A percentile compares a stretch with the other conserved stretches of the same genome.
phyloP scores from a whole-genome alignment of 139 green algal genomes.

The Closterium sp. region DNA sequence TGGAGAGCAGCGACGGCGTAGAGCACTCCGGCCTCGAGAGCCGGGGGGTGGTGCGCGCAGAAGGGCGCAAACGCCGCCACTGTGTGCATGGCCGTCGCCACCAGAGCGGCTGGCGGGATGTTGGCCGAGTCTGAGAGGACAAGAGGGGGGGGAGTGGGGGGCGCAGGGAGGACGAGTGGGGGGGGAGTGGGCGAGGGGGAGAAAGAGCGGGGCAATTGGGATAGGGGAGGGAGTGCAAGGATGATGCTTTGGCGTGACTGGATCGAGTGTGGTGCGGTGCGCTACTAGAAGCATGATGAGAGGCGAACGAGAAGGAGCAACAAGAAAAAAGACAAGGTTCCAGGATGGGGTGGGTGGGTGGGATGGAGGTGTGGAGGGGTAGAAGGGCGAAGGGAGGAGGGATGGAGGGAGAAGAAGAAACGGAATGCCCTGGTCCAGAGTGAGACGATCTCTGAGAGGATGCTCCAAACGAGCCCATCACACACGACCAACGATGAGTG shows the following conservation, averaged over 20 bases:
- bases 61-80: constrained; percentile 23
- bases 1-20: constrained; percentile 24
- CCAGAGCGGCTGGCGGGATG: not conserved
- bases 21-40: constrained; percentile 25
- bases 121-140: not conserved
- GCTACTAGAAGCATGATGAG: no score
- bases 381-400: no score
- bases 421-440: no score
- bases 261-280: not conserved
- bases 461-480: not conserved
- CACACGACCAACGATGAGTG: not conserved
- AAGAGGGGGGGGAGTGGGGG: not conserved
- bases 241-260: not conserved
- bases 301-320: not conserved
- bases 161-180: not conserved
- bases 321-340: not conserved
- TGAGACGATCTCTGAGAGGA: no score
- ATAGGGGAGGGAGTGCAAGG: not conserved
- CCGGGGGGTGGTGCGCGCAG: not conserved
- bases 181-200: not conserved
- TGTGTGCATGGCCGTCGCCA: constrained; percentile 12
- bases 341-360: no score
- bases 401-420: no score
- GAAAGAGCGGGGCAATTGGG: not conserved
- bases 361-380: no score